These are phyloP conservation scores for Stevia rebaudiana DNA, from an alignment of 140 eudicot genomes.

Conservation along the genomic window DNA sequence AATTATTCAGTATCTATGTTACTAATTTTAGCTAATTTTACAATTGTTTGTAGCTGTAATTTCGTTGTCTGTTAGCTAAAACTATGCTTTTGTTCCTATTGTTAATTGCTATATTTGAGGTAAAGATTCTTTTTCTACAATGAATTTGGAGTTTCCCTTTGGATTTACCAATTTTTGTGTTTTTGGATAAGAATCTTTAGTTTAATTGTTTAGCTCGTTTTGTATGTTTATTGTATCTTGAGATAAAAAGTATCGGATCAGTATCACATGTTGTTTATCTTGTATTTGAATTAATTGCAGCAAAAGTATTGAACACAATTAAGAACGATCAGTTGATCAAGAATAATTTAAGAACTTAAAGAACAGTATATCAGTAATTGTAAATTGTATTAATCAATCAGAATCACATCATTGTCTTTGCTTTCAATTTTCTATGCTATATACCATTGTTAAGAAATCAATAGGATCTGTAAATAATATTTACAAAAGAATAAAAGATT, in stretches of 20 bases:
- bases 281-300: neutral
- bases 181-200: neutral
- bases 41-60: neutral
- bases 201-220: neutral
- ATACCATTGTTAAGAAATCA: neutral
- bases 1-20: neutral
- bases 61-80: neutral
- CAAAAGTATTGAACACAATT: neutral
- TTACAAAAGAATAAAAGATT: neutral
- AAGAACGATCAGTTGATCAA: neutral
- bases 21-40: conserved; percentile 9
- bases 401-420: neutral
- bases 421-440: neutral
- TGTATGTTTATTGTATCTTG: neutral
- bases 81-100: conserved; percentile 5
- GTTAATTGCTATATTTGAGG: neutral
- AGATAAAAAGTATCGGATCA: neutral
- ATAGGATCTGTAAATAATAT: neutral
- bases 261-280: neutral
- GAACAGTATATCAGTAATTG: neutral
- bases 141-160: conserved; percentile 18
- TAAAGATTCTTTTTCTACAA: neutral
- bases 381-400: neutral
- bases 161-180: conserved; percentile 1
- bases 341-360: neutral